These are phyloP conservation scores for Remersonia thermophila DNA, from an alignment of 2,329 filamentous ascomycete species.

Conservation along the genomic window DNA sequence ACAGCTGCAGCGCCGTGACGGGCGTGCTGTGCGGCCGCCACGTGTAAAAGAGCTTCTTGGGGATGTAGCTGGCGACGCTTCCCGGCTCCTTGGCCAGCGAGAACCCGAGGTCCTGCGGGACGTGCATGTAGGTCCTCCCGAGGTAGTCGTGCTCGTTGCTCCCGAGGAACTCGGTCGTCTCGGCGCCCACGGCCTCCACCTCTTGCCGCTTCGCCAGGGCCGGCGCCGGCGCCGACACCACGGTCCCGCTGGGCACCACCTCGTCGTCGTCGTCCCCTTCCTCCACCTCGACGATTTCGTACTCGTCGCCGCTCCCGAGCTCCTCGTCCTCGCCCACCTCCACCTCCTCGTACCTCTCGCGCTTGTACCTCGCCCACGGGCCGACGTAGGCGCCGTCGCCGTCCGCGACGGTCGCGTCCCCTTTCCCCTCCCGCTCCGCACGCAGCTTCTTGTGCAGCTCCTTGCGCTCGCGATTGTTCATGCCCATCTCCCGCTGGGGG, in stretches of 20 bases:
- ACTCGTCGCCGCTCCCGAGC: constrained; percentile 67
- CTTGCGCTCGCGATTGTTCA: constrained; percentile 48
- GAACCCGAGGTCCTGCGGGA: constrained; percentile 80
- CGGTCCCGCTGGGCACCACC: constrained; percentile 50
- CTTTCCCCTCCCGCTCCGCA: constrained; percentile 72
- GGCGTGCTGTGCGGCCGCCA: constrained; percentile 79
- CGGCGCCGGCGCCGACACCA: constrained; percentile 42
- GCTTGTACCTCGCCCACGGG: constrained; percentile 79
- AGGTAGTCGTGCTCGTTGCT: constrained; percentile 79
- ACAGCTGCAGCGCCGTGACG: constrained; percentile 80
- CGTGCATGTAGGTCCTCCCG: constrained; percentile 93
- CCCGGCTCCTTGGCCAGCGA: constrained; percentile 72
- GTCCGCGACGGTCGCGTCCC: constrained; percentile 71
- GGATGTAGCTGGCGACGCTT: constrained; percentile 78
- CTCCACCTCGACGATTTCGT: constrained; percentile 65
- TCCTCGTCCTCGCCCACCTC: constrained; percentile 59
- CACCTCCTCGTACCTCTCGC: constrained; percentile 61
- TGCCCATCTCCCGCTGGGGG: constrained; percentile 32
- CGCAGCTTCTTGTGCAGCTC: constrained; percentile 56
- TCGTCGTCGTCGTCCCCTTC: constrained; percentile 55
- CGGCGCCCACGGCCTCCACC: constrained; percentile 49
- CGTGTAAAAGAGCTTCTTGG: constrained; percentile 84
- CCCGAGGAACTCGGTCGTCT: constrained; percentile 83
- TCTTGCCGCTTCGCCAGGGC: constrained; percentile 45
- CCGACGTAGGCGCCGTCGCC: constrained; percentile 83